A percentile compares a stretch with the other conserved stretches of the same genome.
phyloP scores from a whole-genome alignment of 2,329 filamentous ascomycete species.

The Arthrobotrys megalospora region DNA sequence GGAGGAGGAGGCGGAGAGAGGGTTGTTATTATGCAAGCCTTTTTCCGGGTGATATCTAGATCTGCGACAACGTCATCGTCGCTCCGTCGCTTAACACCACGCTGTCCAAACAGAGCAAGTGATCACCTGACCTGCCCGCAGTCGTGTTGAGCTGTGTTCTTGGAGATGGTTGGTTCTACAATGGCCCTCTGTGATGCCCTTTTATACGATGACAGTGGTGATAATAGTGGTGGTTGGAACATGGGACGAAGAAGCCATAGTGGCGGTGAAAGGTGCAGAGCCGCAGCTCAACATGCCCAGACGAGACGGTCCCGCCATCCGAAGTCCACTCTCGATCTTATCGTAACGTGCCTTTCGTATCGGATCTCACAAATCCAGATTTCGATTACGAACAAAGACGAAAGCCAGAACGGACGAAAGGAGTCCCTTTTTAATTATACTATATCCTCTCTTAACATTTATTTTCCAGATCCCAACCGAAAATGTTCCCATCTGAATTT shows the following conservation, averaged over 20 bases:
- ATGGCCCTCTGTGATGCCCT: neutral
- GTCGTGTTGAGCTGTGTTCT: neutral
- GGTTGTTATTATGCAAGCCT: constrained; percentile 27
- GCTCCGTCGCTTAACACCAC: constrained; percentile 43
- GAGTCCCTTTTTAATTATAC: constrained; percentile 25
- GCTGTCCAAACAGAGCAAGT: constrained; percentile 36
- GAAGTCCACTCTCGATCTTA: constrained; percentile 10
- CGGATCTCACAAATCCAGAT: constrained; percentile 34
- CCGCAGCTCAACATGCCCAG: constrained; percentile 11
- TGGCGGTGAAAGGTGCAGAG: constrained; percentile 17
- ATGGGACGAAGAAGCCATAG: neutral
- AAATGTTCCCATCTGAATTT: constrained; percentile 5
- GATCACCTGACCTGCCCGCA: constrained; percentile 31
- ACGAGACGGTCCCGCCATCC: constrained; percentile 3
- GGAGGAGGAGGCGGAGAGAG: neutral
- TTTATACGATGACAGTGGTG: neutral
- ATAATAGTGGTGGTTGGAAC: neutral
- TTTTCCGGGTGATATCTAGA: constrained; percentile 4
- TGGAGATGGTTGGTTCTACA: neutral
- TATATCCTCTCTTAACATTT: neutral
- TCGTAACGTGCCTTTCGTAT: constrained; percentile 31
- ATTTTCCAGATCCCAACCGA: constrained; percentile 60
- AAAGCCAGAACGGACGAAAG: constrained; percentile 36
- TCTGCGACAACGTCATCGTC: constrained; percentile 34
- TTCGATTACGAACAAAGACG: constrained; percentile 9